Percentiles rank a stretch among this genome's conserved stretches.
These are phyloP conservation scores for Xanthoconium separans DNA, from an alignment of 1,284 basidiomycete genomes.

Conservation along the genomic window DNA sequence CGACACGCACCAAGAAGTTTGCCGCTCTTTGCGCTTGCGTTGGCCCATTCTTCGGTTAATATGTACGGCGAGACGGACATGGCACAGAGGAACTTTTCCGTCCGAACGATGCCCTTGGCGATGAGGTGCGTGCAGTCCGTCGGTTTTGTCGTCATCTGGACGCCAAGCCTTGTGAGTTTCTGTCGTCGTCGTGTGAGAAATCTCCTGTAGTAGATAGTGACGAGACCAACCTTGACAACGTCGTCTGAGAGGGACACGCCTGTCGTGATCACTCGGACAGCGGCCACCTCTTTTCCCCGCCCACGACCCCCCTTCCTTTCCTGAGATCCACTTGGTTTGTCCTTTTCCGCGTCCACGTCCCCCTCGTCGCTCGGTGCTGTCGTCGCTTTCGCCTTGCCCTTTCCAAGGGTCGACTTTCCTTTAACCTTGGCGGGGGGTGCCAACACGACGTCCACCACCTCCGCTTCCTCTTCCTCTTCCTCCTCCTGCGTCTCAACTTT, in stretches of 20 bases:
- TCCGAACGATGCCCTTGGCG: conserved; percentile 64
- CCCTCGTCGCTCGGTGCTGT: conserved; percentile 9
- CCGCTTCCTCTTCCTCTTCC: conserved; percentile 29
- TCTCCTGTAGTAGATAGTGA: background rate
- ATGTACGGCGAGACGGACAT: conserved; percentile 61
- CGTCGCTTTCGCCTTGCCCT: conserved; percentile 22
- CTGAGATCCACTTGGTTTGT: conserved; percentile 2
- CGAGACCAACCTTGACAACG: conserved; percentile 47
- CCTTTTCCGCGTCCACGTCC: conserved; percentile 13
- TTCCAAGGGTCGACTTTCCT: conserved; percentile 29
- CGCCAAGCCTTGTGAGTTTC: conserved; percentile 63
- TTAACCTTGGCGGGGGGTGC: conserved; percentile 37
- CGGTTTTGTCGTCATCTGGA: conserved; percentile 57
- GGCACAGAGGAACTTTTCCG: conserved; percentile 81
- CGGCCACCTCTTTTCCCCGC: conserved; percentile 5
- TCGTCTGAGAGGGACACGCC: conserved; percentile 54
- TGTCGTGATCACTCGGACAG: conserved; percentile 59
- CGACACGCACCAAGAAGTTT: conserved; percentile 61
- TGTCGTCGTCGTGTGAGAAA: conserved; percentile 29
- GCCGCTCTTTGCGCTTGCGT: conserved; percentile 52
- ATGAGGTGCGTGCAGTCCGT: conserved; percentile 76
- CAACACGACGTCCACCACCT: conserved; percentile 21
- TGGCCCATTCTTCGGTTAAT: conserved; percentile 67
- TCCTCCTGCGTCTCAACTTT: conserved; percentile 26
- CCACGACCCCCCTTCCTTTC: conserved; percentile 11